Evolutionary conservation across 805 yeast genomes (phyloP).

Genomic region (Lachancea quebecensis): DNA sequence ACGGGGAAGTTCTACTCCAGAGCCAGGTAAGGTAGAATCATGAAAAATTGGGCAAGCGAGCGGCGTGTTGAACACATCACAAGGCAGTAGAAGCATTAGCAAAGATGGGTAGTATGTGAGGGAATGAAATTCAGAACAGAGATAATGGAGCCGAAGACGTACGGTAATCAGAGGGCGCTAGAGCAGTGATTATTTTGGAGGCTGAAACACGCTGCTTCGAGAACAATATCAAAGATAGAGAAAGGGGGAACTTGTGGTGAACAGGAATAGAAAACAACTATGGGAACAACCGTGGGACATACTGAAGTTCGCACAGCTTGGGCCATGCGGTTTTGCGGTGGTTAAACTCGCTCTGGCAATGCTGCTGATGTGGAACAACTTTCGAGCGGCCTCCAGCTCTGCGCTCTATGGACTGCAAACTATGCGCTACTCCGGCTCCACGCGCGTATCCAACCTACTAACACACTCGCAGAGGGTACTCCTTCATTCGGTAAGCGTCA

Average conservation of each 20-base stretch:
- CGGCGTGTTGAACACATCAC: conserved; percentile 1
- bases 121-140: conserved; percentile 1
- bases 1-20: neutral
- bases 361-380: too few relatives aligned
- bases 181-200: neutral
- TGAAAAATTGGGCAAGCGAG: neutral
- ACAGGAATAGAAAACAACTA: too few relatives aligned
- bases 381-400: too few relatives aligned
- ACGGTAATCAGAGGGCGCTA: neutral
- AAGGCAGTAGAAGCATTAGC: conserved; percentile 30
- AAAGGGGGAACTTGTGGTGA: too few relatives aligned
- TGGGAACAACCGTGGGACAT: too few relatives aligned
- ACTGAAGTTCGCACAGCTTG: too few relatives aligned
- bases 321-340: too few relatives aligned
- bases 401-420: too few relatives aligned
- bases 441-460: conserved; percentile 23
- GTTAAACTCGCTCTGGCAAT: too few relatives aligned
- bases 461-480: conserved; percentile 77
- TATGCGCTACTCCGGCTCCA: too few relatives aligned
- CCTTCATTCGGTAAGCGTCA: conserved; percentile 99
- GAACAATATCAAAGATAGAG: too few relatives aligned
- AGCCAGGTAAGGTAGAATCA: neutral
- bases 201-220: neutral
- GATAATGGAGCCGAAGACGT: neutral
- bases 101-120: conserved; percentile 71